A percentile compares a stretch with the other conserved stretches of the same genome.
Conservation (phyloP, 2,329 filamentous ascomycete genomes). For the Cryphonectria naterciae region DNA sequence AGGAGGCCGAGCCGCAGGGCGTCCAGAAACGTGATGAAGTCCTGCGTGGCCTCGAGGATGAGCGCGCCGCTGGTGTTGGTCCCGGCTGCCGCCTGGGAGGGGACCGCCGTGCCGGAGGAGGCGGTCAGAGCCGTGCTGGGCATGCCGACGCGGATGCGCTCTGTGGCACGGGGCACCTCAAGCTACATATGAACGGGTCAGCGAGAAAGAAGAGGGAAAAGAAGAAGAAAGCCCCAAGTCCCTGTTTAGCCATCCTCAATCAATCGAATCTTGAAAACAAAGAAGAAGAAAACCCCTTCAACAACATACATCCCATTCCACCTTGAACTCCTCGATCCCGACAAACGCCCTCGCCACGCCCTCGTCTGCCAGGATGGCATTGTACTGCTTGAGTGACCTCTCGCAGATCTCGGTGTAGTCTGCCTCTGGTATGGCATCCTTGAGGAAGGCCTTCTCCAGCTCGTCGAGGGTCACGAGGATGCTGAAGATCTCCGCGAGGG, state of each 20-base stretch:
- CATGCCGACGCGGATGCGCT: constrained; percentile 88
- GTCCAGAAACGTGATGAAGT: constrained; percentile 98
- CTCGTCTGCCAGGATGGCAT: constrained; percentile 88
- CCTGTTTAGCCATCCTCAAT: too few species aligned
- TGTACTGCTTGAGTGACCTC: constrained; percentile 93
- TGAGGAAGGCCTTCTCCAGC: constrained; percentile 93
- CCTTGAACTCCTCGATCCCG: constrained; percentile 88
- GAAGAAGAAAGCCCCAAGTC: background rate
- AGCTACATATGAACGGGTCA: constrained; percentile 60
- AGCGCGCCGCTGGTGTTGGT: constrained; percentile 62
- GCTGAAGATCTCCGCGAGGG: constrained; percentile 94
- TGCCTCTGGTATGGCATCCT: constrained; percentile 87
- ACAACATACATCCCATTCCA: constrained; percentile 80
- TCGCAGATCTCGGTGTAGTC: constrained; percentile 98
- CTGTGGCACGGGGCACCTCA: constrained; percentile 91
- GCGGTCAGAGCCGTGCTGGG: constrained; percentile 77
- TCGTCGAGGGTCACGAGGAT: constrained; percentile 96
- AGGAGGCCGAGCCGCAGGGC: constrained; percentile 89
- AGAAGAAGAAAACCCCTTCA: background rate
- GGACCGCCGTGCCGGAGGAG: constrained; percentile 49
- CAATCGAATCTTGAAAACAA: background rate
- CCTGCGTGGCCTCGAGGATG: constrained; percentile 90
- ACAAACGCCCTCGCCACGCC: constrained; percentile 86
- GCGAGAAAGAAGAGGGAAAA: background rate
- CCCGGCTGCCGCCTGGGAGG: constrained; percentile 39